Conservation (phyloP, 2,329 filamentous ascomycete species). For the Ophiostoma sp. region DNA sequence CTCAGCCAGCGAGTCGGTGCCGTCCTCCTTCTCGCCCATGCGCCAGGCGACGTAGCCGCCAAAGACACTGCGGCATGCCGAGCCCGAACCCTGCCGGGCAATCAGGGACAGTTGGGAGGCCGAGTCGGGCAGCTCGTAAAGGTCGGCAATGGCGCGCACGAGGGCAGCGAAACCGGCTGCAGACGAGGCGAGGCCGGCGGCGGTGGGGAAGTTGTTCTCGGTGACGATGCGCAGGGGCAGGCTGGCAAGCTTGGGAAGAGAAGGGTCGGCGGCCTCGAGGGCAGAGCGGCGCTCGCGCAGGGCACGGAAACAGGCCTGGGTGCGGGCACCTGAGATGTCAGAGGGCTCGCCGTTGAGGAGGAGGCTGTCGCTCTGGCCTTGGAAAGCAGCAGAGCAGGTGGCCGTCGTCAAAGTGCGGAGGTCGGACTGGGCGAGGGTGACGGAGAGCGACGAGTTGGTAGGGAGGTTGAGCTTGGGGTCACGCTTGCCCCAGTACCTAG, state of each 20-base stretch:
- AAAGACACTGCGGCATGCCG: slow-evolving; percentile 88
- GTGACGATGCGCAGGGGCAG: slow-evolving; percentile 83
- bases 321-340: slow-evolving; percentile 83
- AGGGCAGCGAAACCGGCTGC: slow-evolving; percentile 69
- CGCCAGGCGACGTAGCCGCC: slow-evolving; percentile 97
- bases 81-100: slow-evolving; percentile 90
- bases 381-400: slow-evolving; percentile 76
- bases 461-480: slow-evolving; percentile 92
- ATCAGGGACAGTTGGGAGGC: slow-evolving; percentile 84
- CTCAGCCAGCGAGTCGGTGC: slow-evolving; percentile 82
- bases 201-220: slow-evolving; percentile 98
- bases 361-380: slow-evolving; percentile 63
- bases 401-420: slow-evolving; percentile 95
- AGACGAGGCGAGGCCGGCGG: slow-evolving; percentile 79
- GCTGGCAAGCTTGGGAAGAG: slow-evolving; percentile 77
- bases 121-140: slow-evolving; percentile 81
- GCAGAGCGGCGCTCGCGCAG: slow-evolving; percentile 74
- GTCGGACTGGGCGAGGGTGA: slow-evolving; percentile 91
- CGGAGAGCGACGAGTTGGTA: slow-evolving; percentile 95
- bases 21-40: slow-evolving; percentile 72
- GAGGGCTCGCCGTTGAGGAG: slow-evolving; percentile 81
- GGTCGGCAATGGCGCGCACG: slow-evolving; percentile 83
- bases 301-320: slow-evolving; percentile 90
- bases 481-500: slow-evolving; percentile 89
- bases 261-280: slow-evolving; percentile 70